phyloP scores from a whole-genome alignment of 495 filamentous ascomycete species.

The Hypoxylon subgilvum region DNA sequence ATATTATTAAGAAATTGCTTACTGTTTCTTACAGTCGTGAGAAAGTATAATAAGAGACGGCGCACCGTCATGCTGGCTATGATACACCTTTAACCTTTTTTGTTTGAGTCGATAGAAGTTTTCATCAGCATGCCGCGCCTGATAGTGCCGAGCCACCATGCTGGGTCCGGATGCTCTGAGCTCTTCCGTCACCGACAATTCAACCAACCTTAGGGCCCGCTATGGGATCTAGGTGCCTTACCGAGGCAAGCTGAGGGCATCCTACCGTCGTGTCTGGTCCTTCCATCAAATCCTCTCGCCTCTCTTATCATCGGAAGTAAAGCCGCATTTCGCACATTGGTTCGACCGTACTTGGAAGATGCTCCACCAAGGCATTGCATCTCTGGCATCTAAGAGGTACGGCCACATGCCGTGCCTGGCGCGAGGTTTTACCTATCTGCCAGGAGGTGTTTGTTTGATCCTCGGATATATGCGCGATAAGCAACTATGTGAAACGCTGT shows the following conservation, averaged over 20 bases:
- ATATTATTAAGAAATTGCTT: conserved; percentile 17
- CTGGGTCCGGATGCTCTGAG: conserved; percentile 2
- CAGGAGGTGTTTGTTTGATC: neutral
- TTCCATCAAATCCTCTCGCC: neutral
- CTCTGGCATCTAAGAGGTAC: conserved; percentile 19
- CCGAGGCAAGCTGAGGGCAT: neutral
- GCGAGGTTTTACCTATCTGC: neutral
- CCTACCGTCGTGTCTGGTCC: neutral
- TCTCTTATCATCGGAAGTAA: conserved; percentile 10
- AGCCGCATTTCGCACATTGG: conserved; percentile 26
- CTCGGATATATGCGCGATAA: neutral
- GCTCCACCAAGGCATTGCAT: conserved; percentile 11
- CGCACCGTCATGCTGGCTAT: neutral
- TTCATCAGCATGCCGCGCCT: neutral
- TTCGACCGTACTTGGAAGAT: conserved; percentile 1
- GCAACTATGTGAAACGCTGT: conserved; percentile 8
- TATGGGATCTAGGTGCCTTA: conserved; percentile 12
- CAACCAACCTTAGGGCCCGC: neutral
- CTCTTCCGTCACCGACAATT: conserved; percentile 14
- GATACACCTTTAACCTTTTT: neutral
- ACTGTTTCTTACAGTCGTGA: conserved; percentile 12
- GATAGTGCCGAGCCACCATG: neutral
- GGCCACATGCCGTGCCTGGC: conserved; percentile 10
- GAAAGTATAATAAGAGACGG: conserved; percentile 13
- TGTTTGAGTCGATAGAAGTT: too few species aligned